Evolutionary conservation across 345 rosid genomes (phyloP).

Genomic region (Eucalyptus dawsonii): DNA sequence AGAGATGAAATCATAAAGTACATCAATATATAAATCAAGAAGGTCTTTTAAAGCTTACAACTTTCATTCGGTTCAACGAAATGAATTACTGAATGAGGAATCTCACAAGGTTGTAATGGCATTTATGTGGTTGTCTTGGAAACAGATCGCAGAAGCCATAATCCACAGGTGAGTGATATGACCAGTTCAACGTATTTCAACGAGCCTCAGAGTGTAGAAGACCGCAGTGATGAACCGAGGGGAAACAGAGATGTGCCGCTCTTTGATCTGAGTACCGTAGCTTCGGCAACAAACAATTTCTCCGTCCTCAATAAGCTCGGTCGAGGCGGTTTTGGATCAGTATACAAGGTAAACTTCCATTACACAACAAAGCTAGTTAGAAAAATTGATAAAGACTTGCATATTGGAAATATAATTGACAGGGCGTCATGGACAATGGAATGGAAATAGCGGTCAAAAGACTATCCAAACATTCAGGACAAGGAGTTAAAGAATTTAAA

Average conservation of each 20-base stretch:
- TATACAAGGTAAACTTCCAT: conserved; percentile 14
- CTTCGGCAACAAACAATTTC: conserved; percentile 16
- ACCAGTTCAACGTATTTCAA: neutral
- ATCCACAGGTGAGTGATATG: neutral
- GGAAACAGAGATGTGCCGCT: neutral
- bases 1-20: neutral
- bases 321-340: conserved; percentile 30
- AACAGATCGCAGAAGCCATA: neutral
- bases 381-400: neutral
- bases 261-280: conserved; percentile 1
- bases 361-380: neutral
- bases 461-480: conserved; percentile 9
- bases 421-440: conserved; percentile 16
- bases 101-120: neutral
- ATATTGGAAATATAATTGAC: neutral
- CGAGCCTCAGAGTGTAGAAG: neutral
- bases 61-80: neutral
- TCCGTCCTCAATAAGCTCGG: conserved; percentile 7
- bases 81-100: neutral
- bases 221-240: neutral
- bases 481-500: conserved; percentile 26
- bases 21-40: neutral
- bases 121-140: neutral
- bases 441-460: conserved; percentile 22
- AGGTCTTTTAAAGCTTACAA: neutral